Base-by-base conservation (phyloP, 164 flowering plant genomes). In the Annona squamosa region DNA sequence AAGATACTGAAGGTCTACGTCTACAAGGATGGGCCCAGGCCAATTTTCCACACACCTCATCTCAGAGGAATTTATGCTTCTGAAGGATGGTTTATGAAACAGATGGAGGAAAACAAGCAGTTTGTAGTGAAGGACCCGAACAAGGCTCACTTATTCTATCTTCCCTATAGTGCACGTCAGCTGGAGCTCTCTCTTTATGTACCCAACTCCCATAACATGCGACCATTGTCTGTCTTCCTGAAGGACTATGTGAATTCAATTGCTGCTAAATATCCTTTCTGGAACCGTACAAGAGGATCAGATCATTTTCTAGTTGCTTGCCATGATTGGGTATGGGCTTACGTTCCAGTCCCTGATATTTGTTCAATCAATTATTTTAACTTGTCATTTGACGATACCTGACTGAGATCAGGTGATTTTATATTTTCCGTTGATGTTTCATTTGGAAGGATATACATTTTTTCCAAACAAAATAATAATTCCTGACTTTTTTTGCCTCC, bases 251-350 rank as follows among this genome's bases (percentile, higher is more conserved):
- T 78, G 57, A 75, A 78, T 48, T 48, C 17, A 46, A 68, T 78
- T 52, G 71, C 81, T 71, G 74, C 81, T 1, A 78, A 75, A 57
- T 78, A 78, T 68, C 81, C 75, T 45, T 78, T 74, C 70, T 78
- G 81, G 81, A 78, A 78, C 46, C 74, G 75, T 43, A 78, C 81
- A 6, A 48, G 71, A 48, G 81, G 81, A 63, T 67, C 77, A 5
- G 77, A 78, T 72, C 81, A 78, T 74, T 78, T 78, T 69, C 65
- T 78, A 43, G 81, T 78, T 74, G 81, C 81, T 41, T 78, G 81
- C 75, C 81, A 78, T 75, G 81, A 78, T 52, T 78, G 81, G 81
- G 81, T 78, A 74, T 48, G 75, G 16, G 6, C 46, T 26, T 16
- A 5, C 46, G 17, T 61, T 65, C 46, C 46, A 47, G 7, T 48